A percentile compares a stretch with the other conserved stretches of the same genome.
These are phyloP conservation scores for Striga asiatica DNA, from an alignment of 257 asterid species.

Conservation along the genomic window DNA sequence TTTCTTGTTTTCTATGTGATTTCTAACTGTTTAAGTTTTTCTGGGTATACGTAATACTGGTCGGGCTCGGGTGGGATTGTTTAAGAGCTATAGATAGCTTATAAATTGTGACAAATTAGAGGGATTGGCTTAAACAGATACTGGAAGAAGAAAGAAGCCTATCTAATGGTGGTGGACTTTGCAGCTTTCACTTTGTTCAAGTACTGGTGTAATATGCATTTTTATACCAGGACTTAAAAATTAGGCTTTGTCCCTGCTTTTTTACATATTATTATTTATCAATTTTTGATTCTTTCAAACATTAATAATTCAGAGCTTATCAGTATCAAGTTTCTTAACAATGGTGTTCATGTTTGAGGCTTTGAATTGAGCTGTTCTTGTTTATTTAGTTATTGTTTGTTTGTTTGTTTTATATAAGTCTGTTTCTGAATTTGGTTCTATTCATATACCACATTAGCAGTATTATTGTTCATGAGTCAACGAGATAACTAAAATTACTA, in stretches of 20 bases:
- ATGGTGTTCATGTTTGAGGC: too few species aligned
- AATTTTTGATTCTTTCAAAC: not conserved
- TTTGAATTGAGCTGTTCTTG: too few species aligned
- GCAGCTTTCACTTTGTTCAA: not conserved
- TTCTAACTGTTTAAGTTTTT: not conserved
- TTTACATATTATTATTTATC: not conserved
- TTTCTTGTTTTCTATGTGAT: constrained; percentile 5
- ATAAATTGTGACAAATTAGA: not conserved
- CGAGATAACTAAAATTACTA: too few species aligned
- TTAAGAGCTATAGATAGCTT: constrained; percentile 13
- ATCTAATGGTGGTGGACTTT: not conserved
- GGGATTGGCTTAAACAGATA: constrained; percentile 2
- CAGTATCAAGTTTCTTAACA: too few species aligned
- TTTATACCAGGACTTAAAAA: not conserved
- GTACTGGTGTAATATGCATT: not conserved
- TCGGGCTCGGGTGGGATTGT: not conserved
- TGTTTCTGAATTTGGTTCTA: too few species aligned
- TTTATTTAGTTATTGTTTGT: too few species aligned
- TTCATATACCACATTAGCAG: too few species aligned
- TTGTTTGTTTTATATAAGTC: too few species aligned
- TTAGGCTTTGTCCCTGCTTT: not conserved
- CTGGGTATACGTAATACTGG: not conserved
- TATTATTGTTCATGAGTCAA: too few species aligned
- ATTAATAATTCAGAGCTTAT: too few species aligned
- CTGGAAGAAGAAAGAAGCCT: constrained; percentile 1